These are phyloP conservation scores for Elaphomyces granulatus DNA, from an alignment of 495 filamentous ascomycete genomes.

Conservation along the genomic window DNA sequence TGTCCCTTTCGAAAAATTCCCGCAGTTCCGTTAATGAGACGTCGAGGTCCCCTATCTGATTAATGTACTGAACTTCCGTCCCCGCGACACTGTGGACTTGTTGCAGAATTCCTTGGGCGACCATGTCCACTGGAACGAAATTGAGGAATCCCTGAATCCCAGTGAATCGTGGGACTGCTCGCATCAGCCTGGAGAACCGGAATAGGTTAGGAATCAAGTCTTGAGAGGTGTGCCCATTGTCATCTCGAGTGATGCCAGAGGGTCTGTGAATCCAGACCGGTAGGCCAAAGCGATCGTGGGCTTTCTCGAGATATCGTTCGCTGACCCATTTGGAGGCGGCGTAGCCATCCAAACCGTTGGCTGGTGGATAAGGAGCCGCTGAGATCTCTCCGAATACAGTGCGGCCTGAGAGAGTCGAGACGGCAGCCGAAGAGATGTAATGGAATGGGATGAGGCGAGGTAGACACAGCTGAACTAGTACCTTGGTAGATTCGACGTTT, in stretches of 20 bases:
- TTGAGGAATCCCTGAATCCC: neutral
- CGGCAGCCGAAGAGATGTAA: constrained; percentile 27
- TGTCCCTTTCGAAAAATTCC: neutral
- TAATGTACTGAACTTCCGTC: neutral
- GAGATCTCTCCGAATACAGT: constrained; percentile 1
- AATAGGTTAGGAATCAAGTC: constrained; percentile 11
- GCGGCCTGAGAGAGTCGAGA: neutral
- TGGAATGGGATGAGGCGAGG: constrained; percentile 31
- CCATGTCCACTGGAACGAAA: neutral
- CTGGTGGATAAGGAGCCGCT: neutral
- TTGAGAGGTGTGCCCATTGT: neutral
- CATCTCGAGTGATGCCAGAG: constrained; percentile 15
- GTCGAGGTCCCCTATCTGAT: neutral
- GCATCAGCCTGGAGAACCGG: constrained; percentile 8
- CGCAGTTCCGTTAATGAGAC: neutral
- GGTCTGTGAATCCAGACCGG: constrained; percentile 30
- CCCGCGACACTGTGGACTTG: neutral
- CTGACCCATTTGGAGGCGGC: constrained; percentile 39
- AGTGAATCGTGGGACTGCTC: constrained; percentile 4
- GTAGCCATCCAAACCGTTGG: constrained; percentile 30
- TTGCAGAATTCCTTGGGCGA: neutral
- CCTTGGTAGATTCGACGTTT: constrained; percentile 32
- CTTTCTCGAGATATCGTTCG: constrained; percentile 33
- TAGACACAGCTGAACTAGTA: constrained; percentile 23
- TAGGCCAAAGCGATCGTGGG: constrained; percentile 10